These are phyloP conservation scores for Backusella liffmaniae DNA, from an alignment of 192 early-diverging fungal genomes.

Conservation along the genomic window DNA sequence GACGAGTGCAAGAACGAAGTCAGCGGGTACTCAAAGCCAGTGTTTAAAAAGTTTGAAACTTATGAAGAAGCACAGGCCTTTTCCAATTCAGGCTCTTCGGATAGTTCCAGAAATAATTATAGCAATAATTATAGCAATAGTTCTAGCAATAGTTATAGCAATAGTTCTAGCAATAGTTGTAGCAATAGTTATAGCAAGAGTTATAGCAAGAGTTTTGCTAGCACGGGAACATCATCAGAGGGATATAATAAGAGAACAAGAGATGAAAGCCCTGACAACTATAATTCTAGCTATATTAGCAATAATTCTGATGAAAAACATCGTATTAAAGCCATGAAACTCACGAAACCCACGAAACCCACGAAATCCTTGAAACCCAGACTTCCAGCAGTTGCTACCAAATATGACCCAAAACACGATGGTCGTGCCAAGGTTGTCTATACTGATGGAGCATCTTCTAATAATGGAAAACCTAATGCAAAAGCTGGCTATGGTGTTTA, in stretches of 20 bases:
- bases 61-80: slow-evolving; percentile 55
- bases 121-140: no score
- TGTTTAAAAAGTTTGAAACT: slow-evolving; percentile 62
- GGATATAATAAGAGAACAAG: neutral
- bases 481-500: slow-evolving; percentile 85
- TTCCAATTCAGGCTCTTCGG: slow-evolving; percentile 14
- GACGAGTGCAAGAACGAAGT: slow-evolving; percentile 59
- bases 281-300: neutral
- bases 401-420: neutral
- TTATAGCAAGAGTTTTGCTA: no score
- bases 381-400: no score
- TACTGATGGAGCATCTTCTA: slow-evolving; percentile 78
- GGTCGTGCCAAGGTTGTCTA: slow-evolving; percentile 50
- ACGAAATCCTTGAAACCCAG: no score
- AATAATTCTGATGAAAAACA: neutral
- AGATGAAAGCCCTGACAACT: neutral
- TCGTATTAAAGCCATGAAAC: no score
- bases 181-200: no score
- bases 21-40: slow-evolving; percentile 50
- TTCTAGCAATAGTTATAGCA: no score
- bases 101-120: no score
- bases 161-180: no score
- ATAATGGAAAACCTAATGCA: slow-evolving; percentile 67
- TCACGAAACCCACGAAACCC: no score
- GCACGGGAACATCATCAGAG: no score